phyloP scores from a whole-genome alignment of 129 eudicot species.

The Chrysanthemum lavandulifolium region DNA sequence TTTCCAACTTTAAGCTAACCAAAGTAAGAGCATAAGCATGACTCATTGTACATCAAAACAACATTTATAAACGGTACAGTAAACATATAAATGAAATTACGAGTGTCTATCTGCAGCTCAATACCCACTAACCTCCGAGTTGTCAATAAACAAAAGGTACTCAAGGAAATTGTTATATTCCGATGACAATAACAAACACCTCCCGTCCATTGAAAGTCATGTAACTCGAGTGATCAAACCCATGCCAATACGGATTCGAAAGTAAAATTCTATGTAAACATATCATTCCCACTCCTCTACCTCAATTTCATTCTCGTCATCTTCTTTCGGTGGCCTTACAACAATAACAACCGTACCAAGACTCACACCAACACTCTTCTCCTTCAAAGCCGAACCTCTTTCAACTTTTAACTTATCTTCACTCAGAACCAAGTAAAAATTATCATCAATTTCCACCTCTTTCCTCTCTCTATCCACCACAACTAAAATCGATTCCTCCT shows the following conservation, averaged over 20 bases:
- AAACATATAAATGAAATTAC: background rate
- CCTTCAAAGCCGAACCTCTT: conserved; percentile 62
- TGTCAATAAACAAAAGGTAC: conserved; percentile 5
- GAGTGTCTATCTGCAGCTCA: conserved; percentile 21
- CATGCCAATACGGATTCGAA: too few relatives aligned
- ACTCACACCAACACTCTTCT: conserved; percentile 44
- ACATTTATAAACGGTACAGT: background rate
- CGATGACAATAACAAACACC: background rate
- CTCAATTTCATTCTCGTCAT: conserved; percentile 37
- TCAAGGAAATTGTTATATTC: conserved; percentile 4
- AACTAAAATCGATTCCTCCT: conserved; percentile 69
- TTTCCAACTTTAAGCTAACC: conserved; percentile 7
- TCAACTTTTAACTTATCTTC: conserved; percentile 60
- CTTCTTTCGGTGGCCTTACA: conserved; percentile 80
- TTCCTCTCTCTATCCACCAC: conserved; percentile 65
- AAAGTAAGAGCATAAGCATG: too few relatives aligned
- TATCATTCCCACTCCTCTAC: conserved; percentile 78
- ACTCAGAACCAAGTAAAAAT: conserved; percentile 52
- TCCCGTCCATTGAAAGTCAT: background rate
- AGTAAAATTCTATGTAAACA: too few relatives aligned
- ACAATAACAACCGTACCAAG: conserved; percentile 74
- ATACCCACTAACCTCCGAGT: conserved; percentile 17
- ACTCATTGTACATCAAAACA: background rate
- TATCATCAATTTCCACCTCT: conserved; percentile 56
- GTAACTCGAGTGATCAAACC: background rate